A percentile compares a stretch with the other conserved stretches of the same genome.
phyloP scores from a whole-genome alignment of 169 alveolate genomes.

The Plasmodium gallinaceum region DNA sequence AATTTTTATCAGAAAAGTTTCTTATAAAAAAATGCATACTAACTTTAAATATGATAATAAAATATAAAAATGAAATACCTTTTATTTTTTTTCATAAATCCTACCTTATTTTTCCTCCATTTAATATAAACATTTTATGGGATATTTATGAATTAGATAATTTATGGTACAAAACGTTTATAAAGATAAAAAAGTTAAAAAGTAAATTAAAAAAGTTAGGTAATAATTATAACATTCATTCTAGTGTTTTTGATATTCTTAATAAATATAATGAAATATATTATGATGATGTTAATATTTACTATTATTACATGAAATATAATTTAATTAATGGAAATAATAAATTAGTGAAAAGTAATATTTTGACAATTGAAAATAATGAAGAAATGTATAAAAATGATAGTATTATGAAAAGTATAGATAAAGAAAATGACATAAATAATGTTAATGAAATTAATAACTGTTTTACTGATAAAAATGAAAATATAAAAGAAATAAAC shows the following conservation, averaged over 20 bases:
- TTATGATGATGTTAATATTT: conserved; percentile 59
- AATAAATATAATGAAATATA: conserved; percentile 46
- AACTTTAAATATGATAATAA: conserved; percentile 82
- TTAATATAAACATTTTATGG: conserved; percentile 86
- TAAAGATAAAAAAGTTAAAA: conserved; percentile 29
- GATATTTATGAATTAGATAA: conserved; percentile 84
- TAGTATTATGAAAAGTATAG: background rate
- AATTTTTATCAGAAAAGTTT: conserved; percentile 45
- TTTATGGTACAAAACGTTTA: conserved; percentile 36
- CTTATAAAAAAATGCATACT: conserved; percentile 77
- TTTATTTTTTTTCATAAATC: conserved; percentile 85
- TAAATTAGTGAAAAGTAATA: background rate
- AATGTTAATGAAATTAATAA: background rate
- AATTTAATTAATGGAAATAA: background rate
- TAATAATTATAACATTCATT: conserved; percentile 4
- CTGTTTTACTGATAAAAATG: background rate
- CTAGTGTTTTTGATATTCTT: conserved; percentile 6
- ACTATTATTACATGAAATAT: conserved; percentile 38
- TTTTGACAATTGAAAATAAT: conserved; percentile 31
- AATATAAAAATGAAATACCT: conserved; percentile 86
- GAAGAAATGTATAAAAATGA: conserved; percentile 1
- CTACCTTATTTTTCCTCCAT: conserved; percentile 86
- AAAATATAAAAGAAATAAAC: conserved; percentile 1
- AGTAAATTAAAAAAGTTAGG: conserved; percentile 11
- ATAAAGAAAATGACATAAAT: background rate